Evolutionary conservation across 306 rosid genomes (phyloP).

Genomic region (Fragaria vesca): DNA sequence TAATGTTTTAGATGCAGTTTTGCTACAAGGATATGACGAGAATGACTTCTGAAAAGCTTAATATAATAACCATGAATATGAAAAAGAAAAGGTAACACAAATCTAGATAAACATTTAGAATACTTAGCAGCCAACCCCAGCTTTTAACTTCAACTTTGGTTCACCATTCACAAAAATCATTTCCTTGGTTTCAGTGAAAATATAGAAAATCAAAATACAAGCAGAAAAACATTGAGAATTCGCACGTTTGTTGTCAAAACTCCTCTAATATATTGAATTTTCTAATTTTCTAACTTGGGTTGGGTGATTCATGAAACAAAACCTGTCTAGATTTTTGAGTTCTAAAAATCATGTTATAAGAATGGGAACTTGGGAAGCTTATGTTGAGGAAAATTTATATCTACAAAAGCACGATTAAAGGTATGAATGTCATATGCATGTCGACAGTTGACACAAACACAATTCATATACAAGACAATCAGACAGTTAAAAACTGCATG

Average conservation of each 20-base stretch:
- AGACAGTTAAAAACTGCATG: neutral
- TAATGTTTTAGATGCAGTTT: neutral
- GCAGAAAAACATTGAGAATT: neutral
- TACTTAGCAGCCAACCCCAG: neutral
- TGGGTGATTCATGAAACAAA: neutral
- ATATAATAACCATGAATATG: neutral
- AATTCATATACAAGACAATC: neutral
- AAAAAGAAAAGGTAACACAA: neutral
- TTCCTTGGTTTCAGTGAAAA: neutral
- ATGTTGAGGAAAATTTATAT: neutral
- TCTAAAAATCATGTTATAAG: neutral
- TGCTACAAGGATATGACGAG: neutral
- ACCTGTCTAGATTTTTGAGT: neutral
- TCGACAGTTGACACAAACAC: neutral
- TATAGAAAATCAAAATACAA: neutral
- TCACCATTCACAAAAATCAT: neutral
- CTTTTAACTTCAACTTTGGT: neutral
- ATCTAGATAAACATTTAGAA: neutral
- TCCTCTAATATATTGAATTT: neutral
- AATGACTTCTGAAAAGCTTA: neutral
- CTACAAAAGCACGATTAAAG: neutral
- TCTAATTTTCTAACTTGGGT: neutral
- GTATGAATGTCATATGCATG: neutral
- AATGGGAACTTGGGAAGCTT: neutral
- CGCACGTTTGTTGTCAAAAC: neutral